Evolutionary conservation across 2,329 filamentous ascomycete species (phyloP), one percentile per base, ranked within the genome.

Genomic region (Onygenales sp.): DNA sequence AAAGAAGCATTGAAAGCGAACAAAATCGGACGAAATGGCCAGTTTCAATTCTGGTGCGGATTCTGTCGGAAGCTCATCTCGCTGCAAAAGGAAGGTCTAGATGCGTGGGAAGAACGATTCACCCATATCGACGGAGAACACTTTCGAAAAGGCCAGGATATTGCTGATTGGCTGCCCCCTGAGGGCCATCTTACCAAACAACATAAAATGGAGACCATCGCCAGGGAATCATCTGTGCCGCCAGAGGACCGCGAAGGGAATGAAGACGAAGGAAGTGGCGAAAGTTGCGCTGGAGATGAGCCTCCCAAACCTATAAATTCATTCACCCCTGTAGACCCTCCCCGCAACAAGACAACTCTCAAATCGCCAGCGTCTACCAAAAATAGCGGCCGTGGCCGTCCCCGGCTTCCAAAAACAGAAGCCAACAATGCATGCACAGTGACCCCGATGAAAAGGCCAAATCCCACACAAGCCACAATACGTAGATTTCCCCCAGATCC

Each of bases 21-120:
- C 58, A 79, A 79, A 6, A 79, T 88, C 32, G 85, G 85, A 0
- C 75, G 79, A 11, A 84, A 86, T 55, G 80, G 78, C 33, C 81
- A 85, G 58, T 70, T 72, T 2, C 75, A 78, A 5, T 95, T 89
- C 69, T 95, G 90, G 90, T 95, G 91, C 63, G 90, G 90, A 0
- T 95, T 95, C 66, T 95, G 89, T 66, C 63, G 71, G 13, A 62
- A 69, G 14, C 74, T 83, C 17, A 71, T 89, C 11, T 66, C 72
- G n/a, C 73, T 83, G 33, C 64, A 71, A 35, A 71, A 73, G 21
- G 70, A 71, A 36, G 75, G 78, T 3, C 65, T 75, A 1, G 78
- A 78, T 27, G 81, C 82, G 0, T 81, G 80, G 78, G 79, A 79
- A 7, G 77, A 81, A 58, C 69, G 83, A 2, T 82, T 81, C 58